phyloP scores from a whole-genome alignment of 345 rosid genomes.

The Draba incana region DNA sequence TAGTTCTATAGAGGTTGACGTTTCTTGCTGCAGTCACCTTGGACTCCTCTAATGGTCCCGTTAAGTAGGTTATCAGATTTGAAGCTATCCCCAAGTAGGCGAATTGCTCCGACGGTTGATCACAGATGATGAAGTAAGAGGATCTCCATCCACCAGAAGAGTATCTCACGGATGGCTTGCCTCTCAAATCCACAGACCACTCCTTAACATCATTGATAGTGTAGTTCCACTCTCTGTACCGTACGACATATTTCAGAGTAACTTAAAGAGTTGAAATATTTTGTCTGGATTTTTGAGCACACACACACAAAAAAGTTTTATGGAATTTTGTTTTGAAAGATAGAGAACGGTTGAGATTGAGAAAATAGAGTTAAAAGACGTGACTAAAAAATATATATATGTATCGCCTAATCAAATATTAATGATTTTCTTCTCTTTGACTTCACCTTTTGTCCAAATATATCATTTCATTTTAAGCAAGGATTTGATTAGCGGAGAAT shows the following conservation, averaged over 20 bases:
- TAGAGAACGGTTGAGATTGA: too few species aligned
- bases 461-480: too few species aligned
- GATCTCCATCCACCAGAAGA: neutral
- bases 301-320: too few species aligned
- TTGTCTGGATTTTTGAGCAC: too few species aligned
- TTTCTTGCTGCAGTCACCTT: constrained; percentile 49
- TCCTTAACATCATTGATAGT: neutral
- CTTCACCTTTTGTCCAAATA: too few species aligned
- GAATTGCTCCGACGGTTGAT: constrained; percentile 49
- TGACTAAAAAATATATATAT: too few species aligned
- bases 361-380: too few species aligned
- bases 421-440: too few species aligned
- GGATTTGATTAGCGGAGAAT: too few species aligned
- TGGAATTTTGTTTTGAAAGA: too few species aligned
- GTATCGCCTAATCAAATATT: too few species aligned
- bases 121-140: constrained; percentile 11
- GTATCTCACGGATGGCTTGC: constrained; percentile 12
- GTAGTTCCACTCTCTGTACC: constrained; percentile 11
- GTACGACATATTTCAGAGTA: neutral
- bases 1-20: constrained; percentile 37
- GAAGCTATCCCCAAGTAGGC: constrained; percentile 46
- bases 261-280: too few species aligned
- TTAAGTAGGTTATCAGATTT: constrained; percentile 47
- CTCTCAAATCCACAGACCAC: constrained; percentile 11
- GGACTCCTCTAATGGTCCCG: constrained; percentile 50